These are phyloP conservation scores for Cladosporium sp. DNA, from an alignment of 2,329 filamentous ascomycete genomes.

Conservation along the genomic window DNA sequence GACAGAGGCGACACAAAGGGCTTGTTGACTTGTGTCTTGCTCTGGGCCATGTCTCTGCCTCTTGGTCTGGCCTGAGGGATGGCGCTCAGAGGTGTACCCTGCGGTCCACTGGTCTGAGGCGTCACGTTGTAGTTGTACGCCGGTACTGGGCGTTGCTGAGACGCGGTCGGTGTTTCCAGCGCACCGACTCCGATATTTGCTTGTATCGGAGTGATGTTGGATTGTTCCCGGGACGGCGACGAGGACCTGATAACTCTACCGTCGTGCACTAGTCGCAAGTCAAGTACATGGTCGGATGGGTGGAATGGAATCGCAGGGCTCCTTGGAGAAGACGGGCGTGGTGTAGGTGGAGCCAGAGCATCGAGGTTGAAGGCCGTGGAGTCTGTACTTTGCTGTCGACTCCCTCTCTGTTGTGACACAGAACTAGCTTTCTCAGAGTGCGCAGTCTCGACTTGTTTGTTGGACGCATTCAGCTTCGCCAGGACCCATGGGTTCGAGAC, in stretches of 20 bases:
- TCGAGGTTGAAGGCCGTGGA: neutral
- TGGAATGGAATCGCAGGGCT: conserved; percentile 22
- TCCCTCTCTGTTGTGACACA: neutral
- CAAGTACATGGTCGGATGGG: conserved; percentile 27
- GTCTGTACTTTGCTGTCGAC: neutral
- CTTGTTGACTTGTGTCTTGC: conserved; percentile 28
- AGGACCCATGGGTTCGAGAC: conserved; percentile 53
- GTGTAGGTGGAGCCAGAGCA: conserved; percentile 29
- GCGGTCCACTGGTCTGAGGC: conserved; percentile 19
- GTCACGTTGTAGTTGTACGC: conserved; percentile 21
- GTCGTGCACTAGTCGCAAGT: conserved; percentile 26
- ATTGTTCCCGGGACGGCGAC: neutral
- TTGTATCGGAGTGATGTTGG: neutral
- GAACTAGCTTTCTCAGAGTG: neutral
- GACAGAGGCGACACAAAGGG: conserved; percentile 34
- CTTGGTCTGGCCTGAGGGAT: conserved; percentile 26
- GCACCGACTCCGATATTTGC: neutral
- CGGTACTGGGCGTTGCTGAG: neutral
- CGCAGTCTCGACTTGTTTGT: neutral
- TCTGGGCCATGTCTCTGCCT: conserved; percentile 22
- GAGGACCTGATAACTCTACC: conserved; percentile 22
- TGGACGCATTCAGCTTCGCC: conserved; percentile 46
- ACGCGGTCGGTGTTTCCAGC: neutral
- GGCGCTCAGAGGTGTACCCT: conserved; percentile 29
- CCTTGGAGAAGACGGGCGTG: conserved; percentile 35